Percentiles rank a stretch among this genome's conserved stretches.
Conservation (phyloP, 805 yeast species). For the Metschnikowia santaceciliae region DNA sequence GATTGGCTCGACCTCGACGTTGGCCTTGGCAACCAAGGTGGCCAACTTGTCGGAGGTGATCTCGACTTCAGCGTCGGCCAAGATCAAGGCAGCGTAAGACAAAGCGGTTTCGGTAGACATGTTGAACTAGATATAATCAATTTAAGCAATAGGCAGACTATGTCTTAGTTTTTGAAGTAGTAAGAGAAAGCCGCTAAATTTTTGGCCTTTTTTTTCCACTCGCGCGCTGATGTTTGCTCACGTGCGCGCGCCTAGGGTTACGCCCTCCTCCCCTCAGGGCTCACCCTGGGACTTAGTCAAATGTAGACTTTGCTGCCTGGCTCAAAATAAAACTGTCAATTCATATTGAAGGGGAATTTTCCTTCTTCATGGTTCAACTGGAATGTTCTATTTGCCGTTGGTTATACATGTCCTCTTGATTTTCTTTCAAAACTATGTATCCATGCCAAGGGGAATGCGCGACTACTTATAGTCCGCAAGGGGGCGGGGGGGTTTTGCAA, state of each 20-base stretch:
- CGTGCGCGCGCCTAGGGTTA: slow-evolving; percentile 15
- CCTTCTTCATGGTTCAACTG: not conserved
- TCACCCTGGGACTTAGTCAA: not conserved
- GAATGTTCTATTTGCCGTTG: not conserved
- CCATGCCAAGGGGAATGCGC: not conserved
- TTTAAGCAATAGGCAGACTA: slow-evolving; percentile 50
- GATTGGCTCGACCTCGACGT: slow-evolving; percentile 43
- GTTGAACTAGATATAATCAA: slow-evolving; percentile 46
- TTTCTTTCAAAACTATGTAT: not conserved
- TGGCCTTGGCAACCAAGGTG: slow-evolving; percentile 38
- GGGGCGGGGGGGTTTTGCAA: not conserved
- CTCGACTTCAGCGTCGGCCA: slow-evolving; percentile 46
- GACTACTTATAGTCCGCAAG: not conserved
- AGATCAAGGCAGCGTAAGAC: slow-evolving; percentile 49
- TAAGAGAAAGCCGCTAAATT: slow-evolving; percentile 4
- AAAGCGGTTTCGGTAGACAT: slow-evolving; percentile 48
- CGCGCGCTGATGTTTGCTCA: slow-evolving; percentile 7
- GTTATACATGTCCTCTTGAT: not conserved
- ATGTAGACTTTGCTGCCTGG: not conserved
- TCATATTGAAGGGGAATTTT: too few relatives aligned
- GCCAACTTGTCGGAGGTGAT: slow-evolving; percentile 43
- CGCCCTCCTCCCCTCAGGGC: not conserved
- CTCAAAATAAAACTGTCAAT: not conserved
- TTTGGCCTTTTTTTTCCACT: slow-evolving; percentile 11
- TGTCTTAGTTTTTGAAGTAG: slow-evolving; percentile 34